Evolutionary conservation across 2,329 filamentous ascomycete species (phyloP), one percentile per base, ranked within the genome.

Genomic region (Scytalidium lignicola): DNA sequence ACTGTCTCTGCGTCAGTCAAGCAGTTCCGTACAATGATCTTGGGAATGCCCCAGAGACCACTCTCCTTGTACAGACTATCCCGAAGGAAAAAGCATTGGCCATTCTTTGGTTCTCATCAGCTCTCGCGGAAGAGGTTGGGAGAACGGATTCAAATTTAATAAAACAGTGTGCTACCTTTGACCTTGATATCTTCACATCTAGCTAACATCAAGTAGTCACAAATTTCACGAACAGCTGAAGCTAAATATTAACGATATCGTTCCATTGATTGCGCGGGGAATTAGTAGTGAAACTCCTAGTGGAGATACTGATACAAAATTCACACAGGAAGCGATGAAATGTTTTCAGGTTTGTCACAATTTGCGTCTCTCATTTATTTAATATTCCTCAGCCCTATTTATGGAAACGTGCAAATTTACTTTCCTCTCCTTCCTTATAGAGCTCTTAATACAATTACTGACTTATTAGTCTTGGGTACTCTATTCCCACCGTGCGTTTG

Each of bases 401-500:
- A 32, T 37, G 26, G n/a, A 18, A 7, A 51, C 49, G 19, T 21
- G 58, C 26, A 52, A 55, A 10, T 26, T 10, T 26, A 6, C 23
- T 26, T 40, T 48, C 53, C 7, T 60, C 62, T 37, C 15, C 32
- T 37, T 68, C 64, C 26, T 52, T 67, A 22, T 60, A 60, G 40
- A 62, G 60, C 54, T 70, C 67, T 53, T 59, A 56, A 29, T 8
- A 37, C 32, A n/a, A n/a, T 37, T 44, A 40, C 55, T 59, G 46
- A 56, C 37, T 32, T 51, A 29, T 12, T 48, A 87, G 83, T 78
- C 84, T 3, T 92, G 87, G 86, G 76, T 90, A 26, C 75, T 81
- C 57, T 90, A 90, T 60, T 83, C 82, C 4, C 85, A 90, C 58
- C 77, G 80, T 28, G 74, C 79, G 22, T 81, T 82, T 44, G 70